These are phyloP conservation scores for Chlamydomonas sp. DNA, from an alignment of 139 green algal species.

Conservation along the genomic window DNA sequence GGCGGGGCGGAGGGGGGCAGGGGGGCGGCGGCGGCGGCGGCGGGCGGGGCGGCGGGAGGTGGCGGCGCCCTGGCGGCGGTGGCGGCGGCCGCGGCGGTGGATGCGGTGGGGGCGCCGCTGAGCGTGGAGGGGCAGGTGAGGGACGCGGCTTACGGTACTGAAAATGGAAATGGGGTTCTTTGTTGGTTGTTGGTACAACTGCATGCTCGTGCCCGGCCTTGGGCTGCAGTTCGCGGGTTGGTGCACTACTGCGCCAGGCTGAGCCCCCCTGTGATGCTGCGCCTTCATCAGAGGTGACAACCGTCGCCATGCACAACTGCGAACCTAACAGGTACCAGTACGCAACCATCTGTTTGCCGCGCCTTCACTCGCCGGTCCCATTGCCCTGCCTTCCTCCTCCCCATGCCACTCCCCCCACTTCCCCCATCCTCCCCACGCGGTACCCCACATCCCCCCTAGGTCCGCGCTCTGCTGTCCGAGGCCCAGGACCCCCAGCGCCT, in stretches of 20 bases:
- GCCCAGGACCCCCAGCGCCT: slow-evolving; percentile 88
- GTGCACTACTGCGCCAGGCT: too few relatives aligned
- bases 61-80: background rate
- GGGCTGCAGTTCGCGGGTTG: too few relatives aligned
- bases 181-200: too few relatives aligned
- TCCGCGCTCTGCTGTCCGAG: slow-evolving; percentile 84
- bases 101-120: slow-evolving; percentile 47
- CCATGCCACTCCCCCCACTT: background rate
- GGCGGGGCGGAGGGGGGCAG: background rate
- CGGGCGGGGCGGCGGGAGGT: background rate
- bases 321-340: too few relatives aligned
- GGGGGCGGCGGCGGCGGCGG: background rate
- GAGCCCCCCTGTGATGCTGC: too few relatives aligned
- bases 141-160: slow-evolving; percentile 28
- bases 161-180: too few relatives aligned
- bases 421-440: background rate
- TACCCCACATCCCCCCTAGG: slow-evolving; percentile 51
- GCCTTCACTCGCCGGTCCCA: background rate
- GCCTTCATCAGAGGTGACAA: too few relatives aligned
- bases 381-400: background rate
- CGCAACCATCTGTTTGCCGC: too few relatives aligned
- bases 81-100: slow-evolving; percentile 7
- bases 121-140: slow-evolving; percentile 80
- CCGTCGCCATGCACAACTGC: too few relatives aligned
- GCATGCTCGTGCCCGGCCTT: too few relatives aligned